These are phyloP conservation scores for Echinosphaeria canescens DNA, from an alignment of 2,329 filamentous ascomycete species.

Conservation along the genomic window DNA sequence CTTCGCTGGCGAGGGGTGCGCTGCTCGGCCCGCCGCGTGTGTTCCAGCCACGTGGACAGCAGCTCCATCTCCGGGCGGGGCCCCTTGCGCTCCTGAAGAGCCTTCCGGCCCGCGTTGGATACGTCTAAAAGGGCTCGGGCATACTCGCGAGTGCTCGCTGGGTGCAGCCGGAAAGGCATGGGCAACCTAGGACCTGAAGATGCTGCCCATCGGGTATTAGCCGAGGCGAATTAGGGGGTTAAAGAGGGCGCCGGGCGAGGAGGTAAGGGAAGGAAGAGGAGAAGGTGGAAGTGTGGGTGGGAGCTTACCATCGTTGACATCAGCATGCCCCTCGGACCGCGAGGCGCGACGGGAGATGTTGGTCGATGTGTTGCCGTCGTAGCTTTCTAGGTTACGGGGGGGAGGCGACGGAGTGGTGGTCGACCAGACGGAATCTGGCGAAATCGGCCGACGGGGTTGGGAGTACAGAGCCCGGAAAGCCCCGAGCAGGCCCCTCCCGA, in stretches of 20 bases:
- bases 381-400: conserved; percentile 1
- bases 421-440: too few relatives aligned
- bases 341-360: conserved; percentile 1
- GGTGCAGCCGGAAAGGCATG: too few relatives aligned
- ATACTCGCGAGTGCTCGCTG: too few relatives aligned
- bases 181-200: neutral
- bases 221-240: neutral
- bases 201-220: neutral
- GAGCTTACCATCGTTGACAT: neutral
- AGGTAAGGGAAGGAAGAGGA: neutral
- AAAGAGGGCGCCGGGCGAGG: neutral
- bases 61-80: conserved; percentile 13
- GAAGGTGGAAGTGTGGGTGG: too few relatives aligned
- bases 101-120: conserved; percentile 17
- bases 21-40: too few relatives aligned
- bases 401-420: too few relatives aligned
- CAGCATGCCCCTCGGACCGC: neutral
- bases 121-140: conserved; percentile 12
- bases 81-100: conserved; percentile 10
- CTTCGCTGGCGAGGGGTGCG: too few relatives aligned
- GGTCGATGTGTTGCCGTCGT: conserved; percentile 1
- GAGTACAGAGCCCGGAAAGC: too few relatives aligned
- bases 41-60: conserved; percentile 16
- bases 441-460: too few relatives aligned
- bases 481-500: too few relatives aligned